Base-by-base conservation (phyloP, 78 protist species). In the Dictyostelium intermedium region DNA sequence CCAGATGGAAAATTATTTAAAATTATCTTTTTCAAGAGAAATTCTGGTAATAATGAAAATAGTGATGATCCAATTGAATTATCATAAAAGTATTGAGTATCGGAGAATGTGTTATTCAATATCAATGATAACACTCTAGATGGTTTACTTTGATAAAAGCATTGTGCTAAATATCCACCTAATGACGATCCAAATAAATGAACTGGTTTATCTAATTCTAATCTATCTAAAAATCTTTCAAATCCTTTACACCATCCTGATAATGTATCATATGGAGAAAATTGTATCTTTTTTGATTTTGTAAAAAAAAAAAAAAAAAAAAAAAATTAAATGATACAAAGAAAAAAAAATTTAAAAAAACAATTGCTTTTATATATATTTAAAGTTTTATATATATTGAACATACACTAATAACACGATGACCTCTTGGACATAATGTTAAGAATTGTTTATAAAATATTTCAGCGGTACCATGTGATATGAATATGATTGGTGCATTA, bases 151-250 rank as follows among this genome's bases (percentile, higher is more conserved):
- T 89, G 85, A 61, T 87, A 92, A 61, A 47, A 91, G 25, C 80
- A 77, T 87, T 96, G 97, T 9, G 97, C 96, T 74, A 97, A 76
- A 66, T 91, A 97, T 5, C 97, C 98, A 50, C 97, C 97, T 9
- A 97, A 76, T 8, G 95, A 91, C 0, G 92, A 32, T 30, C 98
- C 98, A 10, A 96, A 89, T 32, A 97, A 37, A 83, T 97, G 98
- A 30, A 84, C 86, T 50, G 61, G 61, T 79, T 93, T 66, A 30
- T 61, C 87, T 5, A 96, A 13, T 43, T 34, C 85, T 50, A 92
- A 25, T 30, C 74, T 41, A 66, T 92, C 95, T 20, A 96, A 50
- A 18, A 96, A 91, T 41, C 82, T 25, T 35, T 87, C 91, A 47
- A 96, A 96, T n/a, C 96, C 96, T 45, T 91, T 82, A 82, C 83